Conservation (phyloP, 108 stramenopile species). For the Mediolabrus comicus region DNA sequence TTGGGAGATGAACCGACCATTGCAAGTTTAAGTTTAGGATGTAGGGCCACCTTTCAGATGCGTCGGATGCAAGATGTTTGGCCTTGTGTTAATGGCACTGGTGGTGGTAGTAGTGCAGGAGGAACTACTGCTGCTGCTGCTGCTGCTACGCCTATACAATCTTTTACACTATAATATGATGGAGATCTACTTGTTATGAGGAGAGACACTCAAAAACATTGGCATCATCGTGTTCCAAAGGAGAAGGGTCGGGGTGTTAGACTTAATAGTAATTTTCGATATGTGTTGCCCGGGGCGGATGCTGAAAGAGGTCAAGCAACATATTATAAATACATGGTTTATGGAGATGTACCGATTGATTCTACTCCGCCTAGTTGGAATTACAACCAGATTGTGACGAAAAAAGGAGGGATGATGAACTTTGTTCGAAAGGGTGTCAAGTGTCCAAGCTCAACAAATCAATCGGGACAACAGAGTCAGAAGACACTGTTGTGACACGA, state of each 20-base stretch:
- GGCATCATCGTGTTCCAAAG: conserved; percentile 34
- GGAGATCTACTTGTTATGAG: conserved; percentile 28
- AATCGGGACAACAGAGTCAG: background rate
- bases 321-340: conserved; percentile 44
- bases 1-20: conserved; percentile 25
- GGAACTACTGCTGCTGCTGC: background rate
- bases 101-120: no score
- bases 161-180: conserved; percentile 3
- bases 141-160: conserved; percentile 1
- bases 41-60: conserved; percentile 25
- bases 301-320: conserved; percentile 18
- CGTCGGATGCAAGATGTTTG: conserved; percentile 28
- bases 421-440: conserved; percentile 4
- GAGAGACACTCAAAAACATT: conserved; percentile 32
- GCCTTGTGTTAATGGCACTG: conserved; percentile 13
- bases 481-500: no score
- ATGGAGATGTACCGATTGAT: conserved; percentile 19
- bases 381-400: conserved; percentile 11
- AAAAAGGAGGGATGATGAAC: conserved; percentile 19
- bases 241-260: conserved; percentile 21
- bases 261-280: conserved; percentile 31
- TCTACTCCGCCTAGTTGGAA: conserved; percentile 5
- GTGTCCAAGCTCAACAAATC: background rate
- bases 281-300: conserved; percentile 20
- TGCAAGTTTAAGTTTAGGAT: conserved; percentile 24